Evolutionary conservation across 495 filamentous ascomycete species (phyloP).

Genomic region (Penicillium canariense): DNA sequence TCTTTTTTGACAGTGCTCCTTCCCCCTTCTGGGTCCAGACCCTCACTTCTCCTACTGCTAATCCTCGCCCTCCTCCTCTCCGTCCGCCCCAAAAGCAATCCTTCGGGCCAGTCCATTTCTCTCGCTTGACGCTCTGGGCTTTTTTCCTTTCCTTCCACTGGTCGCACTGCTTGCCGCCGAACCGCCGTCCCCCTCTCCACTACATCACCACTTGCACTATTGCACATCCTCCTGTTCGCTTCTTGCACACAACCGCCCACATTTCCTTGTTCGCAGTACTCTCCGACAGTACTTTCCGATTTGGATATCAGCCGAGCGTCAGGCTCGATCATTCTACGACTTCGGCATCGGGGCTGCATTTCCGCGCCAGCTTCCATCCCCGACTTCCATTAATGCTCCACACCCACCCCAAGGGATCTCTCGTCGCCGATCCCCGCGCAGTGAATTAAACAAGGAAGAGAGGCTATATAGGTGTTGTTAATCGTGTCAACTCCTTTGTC

Average conservation of each 20-base stretch:
- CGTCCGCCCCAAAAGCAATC: constrained; percentile 1
- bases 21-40: constrained; percentile 18
- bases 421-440: neutral
- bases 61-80: neutral
- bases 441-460: neutral
- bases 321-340: neutral
- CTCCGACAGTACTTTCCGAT: no score
- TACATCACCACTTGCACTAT: neutral
- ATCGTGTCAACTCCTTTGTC: neutral
- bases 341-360: neutral
- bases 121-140: constrained; percentile 32
- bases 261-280: neutral
- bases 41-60: neutral
- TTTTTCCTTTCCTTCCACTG: constrained; percentile 20
- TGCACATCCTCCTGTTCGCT: neutral
- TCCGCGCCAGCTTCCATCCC: neutral
- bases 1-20: constrained; percentile 3
- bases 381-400: constrained; percentile 14
- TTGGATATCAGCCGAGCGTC: neutral
- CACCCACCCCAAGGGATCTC: neutral
- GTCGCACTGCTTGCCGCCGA: constrained; percentile 36
- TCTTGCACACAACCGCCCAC: neutral
- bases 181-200: constrained; percentile 17
- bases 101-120: constrained; percentile 27
- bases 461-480: neutral